Percentiles rank a stretch among this genome's conserved stretches.
Conservation (phyloP, 2,329 filamentous ascomycete genomes). For the Neoarthrinium moseri region DNA sequence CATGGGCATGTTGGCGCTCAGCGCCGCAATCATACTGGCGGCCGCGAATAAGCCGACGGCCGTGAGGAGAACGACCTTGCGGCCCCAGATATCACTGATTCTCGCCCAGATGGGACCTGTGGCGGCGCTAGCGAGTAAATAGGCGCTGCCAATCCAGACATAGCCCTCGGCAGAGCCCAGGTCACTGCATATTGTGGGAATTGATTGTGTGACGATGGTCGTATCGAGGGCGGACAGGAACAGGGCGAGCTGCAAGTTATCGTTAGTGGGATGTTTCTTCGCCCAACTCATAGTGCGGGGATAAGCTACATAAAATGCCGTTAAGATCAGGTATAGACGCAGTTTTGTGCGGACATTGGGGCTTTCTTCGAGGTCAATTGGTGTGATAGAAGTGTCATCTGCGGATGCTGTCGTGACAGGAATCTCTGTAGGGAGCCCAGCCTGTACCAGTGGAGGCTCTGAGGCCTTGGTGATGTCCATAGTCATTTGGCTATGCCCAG, state of each 20-base stretch:
- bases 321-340: constrained; percentile 20
- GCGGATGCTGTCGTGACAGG: background rate
- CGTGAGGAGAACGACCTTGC: constrained; percentile 35
- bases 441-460: background rate
- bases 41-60: constrained; percentile 33
- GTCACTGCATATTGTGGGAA: constrained; percentile 46
- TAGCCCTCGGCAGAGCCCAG: constrained; percentile 55
- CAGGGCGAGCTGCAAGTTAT: background rate
- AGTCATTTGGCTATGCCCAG: background rate
- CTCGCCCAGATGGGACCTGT: constrained; percentile 58
- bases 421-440: constrained; percentile 4
- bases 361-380: constrained; percentile 15
- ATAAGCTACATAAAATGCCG: constrained; percentile 20
- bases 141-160: constrained; percentile 65
- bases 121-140: constrained; percentile 60
- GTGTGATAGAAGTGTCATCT: constrained; percentile 8
- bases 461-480: background rate
- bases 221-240: constrained; percentile 23
- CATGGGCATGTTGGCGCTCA: constrained; percentile 31
- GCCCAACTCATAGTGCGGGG: background rate
- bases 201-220: constrained; percentile 48
- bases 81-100: constrained; percentile 40
- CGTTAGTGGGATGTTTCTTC: background rate
- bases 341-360: constrained; percentile 21
- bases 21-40: constrained; percentile 33